Base-by-base conservation (phyloP, 2,329 filamentous ascomycete species). In the Metarhizium brunneum region DNA sequence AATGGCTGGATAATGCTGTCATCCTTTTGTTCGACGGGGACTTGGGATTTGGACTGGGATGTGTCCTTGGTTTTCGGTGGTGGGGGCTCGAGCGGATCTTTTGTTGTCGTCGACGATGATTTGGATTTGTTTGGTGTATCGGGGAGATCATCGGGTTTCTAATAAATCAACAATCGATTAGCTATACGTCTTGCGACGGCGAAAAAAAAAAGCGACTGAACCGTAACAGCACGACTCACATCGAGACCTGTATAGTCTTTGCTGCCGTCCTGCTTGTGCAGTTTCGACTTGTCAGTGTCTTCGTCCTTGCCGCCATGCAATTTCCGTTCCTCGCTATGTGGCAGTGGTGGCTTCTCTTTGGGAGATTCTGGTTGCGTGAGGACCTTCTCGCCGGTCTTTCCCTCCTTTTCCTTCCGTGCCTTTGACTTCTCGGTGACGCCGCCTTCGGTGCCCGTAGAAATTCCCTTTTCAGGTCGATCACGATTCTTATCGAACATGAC, bases 401-500 rank as follows among this genome's bases (percentile, higher is more conserved):
- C 80, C 68, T 90, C 86, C 61, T 86, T 79, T 42, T 80, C 79
- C 65, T 87, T 86, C 58, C 83, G 81, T 51, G 84, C 85, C 74
- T 90, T 94, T 62, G 85, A 84, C 71, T 95, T 96, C 68, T 92
- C 88, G 30, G 87, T 90, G 47, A 97, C 89, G 53, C 92, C 92
- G 13, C 91, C 92, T 66, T 92, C 88, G 2, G 89, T 95, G 43
- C 92, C 92, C 4, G 87, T 89, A 2, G 90, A 56, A 6, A 56
- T 95, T 50, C 92, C 92, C 68, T 91, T 81, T 67, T 91, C 92
- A 4, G 92, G 90, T 45, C 82, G 80, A 42, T 80, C 73, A 61
- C 90, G 79, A 67, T 88, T 81, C 60, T 87, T 88, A 69, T 96
- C 92, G 66, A 95, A 88, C 92, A 96, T 96, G 57, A 96, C 90